Conservation (phyloP, 441 rosid genomes). For the Brassica balearica region DNA sequence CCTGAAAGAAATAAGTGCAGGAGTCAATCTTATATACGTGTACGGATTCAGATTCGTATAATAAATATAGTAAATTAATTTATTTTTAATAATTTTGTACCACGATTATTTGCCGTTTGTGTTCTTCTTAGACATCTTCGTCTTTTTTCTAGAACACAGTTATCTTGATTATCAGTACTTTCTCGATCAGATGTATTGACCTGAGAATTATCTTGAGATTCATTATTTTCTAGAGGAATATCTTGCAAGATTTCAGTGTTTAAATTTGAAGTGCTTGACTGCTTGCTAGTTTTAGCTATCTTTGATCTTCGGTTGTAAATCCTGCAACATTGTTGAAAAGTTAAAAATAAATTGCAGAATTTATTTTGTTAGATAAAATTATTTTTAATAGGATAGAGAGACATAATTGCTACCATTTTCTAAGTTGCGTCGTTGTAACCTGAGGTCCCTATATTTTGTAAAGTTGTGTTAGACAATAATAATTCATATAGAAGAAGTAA, state of each 20-base stretch:
- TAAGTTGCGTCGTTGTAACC: background rate
- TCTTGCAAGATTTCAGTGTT: background rate
- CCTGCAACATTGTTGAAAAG: background rate
- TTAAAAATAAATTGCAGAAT: background rate
- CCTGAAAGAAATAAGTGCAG: background rate
- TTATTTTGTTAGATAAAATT: background rate
- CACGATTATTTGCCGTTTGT: background rate
- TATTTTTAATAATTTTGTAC: background rate
- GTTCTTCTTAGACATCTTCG: background rate
- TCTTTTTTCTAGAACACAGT: background rate
- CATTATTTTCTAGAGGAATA: background rate
- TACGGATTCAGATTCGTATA: background rate
- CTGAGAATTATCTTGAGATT: background rate
- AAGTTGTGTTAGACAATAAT: background rate
- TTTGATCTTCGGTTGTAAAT: background rate
- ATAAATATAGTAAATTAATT: background rate
- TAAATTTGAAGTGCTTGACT: background rate
- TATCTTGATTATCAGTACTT: background rate
- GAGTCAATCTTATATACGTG: background rate
- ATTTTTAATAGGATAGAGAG: background rate
- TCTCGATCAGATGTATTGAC: background rate
- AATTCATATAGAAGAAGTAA: background rate
- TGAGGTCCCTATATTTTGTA: background rate
- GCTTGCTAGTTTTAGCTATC: background rate
- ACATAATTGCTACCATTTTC: background rate